phyloP scores from a whole-genome alignment of 768 basidiomycete genomes.

The Mycena galericulata region DNA sequence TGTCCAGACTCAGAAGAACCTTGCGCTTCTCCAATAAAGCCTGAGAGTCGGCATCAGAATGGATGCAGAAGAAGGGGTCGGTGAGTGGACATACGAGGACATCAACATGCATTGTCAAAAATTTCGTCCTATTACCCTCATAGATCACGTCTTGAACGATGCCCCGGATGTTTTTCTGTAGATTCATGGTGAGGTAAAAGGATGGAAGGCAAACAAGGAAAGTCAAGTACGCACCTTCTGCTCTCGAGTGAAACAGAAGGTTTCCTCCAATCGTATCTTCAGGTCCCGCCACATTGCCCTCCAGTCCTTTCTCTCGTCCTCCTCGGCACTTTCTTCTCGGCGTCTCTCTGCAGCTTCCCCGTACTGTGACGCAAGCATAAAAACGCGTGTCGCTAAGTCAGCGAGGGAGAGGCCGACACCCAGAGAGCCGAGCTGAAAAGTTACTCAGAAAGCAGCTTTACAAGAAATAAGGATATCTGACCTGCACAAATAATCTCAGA shows the following conservation, averaged over 20 bases:
- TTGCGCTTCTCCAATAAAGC: not conserved
- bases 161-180: not conserved
- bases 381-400: not conserved
- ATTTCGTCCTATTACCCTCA: not conserved
- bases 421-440: not conserved
- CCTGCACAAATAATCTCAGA: not conserved
- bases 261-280: conserved; percentile 3
- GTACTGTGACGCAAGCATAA: not conserved
- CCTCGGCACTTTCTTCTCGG: not conserved
- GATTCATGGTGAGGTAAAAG: not conserved
- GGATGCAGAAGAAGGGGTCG: not conserved
- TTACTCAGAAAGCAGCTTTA: not conserved
- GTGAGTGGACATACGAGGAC: not conserved
- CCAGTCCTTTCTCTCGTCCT: not conserved
- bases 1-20: not conserved
- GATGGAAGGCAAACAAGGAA: not conserved
- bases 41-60: not conserved
- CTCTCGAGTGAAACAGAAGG: not conserved
- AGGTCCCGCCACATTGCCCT: not conserved
- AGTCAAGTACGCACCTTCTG: not conserved
- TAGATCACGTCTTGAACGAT: not conserved
- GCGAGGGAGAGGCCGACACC: not conserved
- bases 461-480: not conserved
- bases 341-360: not conserved
- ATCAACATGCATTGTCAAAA: conserved; percentile 2